phyloP scores from a whole-genome alignment of 371 early-diverging fungal genomes.

The Mucor plumbeus region DNA sequence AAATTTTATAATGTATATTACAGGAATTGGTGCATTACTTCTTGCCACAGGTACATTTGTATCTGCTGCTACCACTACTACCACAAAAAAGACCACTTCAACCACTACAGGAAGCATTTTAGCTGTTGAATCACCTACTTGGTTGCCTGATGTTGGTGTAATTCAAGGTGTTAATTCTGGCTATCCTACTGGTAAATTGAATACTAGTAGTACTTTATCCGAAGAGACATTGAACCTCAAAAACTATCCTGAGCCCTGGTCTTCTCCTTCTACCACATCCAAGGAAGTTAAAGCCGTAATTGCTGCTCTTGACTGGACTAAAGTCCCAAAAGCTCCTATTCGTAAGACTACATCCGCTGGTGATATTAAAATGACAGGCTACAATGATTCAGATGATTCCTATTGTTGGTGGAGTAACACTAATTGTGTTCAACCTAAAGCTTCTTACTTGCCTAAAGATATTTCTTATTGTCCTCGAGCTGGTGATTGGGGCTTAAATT shows the following conservation, averaged over 20 bases:
- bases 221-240: conserved; percentile 27
- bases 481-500: conserved; percentile 58
- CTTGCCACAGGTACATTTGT: conserved; percentile 36
- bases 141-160: conserved; percentile 40
- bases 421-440: conserved; percentile 52
- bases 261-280: conserved; percentile 30
- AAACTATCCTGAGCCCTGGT: conserved; percentile 49
- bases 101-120: conserved; percentile 26
- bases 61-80: conserved; percentile 28
- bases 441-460: conserved; percentile 45
- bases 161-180: conserved; percentile 38
- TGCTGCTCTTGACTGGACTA: conserved; percentile 49
- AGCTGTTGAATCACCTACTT: conserved; percentile 47
- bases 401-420: conserved; percentile 58
- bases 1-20: conserved; percentile 23
- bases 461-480: conserved; percentile 49
- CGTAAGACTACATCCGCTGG: conserved; percentile 25
- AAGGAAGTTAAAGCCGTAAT: conserved; percentile 48
- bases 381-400: conserved; percentile 39
- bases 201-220: conserved; percentile 29
- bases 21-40: conserved; percentile 31
- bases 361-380: conserved; percentile 25
- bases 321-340: conserved; percentile 49
- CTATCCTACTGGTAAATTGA: conserved; percentile 40
- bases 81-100: conserved; percentile 8